Base-by-base conservation (phyloP, 2,329 filamentous ascomycete genomes). In the Arthrobotrys sinensis region DNA sequence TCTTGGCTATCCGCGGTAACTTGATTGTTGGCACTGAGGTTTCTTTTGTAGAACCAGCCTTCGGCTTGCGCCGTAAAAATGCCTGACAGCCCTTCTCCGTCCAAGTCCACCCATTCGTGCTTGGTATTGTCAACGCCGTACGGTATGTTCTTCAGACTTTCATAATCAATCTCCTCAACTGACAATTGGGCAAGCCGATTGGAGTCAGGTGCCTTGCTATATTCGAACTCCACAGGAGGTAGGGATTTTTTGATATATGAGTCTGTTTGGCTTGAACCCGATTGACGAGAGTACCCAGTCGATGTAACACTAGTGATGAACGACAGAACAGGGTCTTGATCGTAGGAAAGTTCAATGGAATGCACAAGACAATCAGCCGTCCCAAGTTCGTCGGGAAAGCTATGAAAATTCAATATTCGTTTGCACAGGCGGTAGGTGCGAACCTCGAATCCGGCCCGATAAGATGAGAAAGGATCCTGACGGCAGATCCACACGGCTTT, bases 321-420 rank as follows among this genome's bases (percentile, higher is more conserved):
- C 32, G 45, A 65, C 19, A 16, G 19, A 38, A 40, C 21, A 12
- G 21, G 46, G 5, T 21, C 28, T 40, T 69, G 6, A 7, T 43
- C 19, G 34, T 69, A 69, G 4, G 4, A 12, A 34, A 69, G 45
- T 4, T 52, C 32, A 6, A n/a, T 34, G 4, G 65, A 57, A 14
- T 19, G 14, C 5, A 72, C 57, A 3, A 72, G 68, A 28, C 45
- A 80, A 52, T 82, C 80, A 8, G 45, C 16, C 24, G 16, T 14
- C 0, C 57, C 76, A 0, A 81, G 66, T 38, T 83, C 73, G 8
- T 81, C 73, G 1, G 79, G 80, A 36, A 85, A 83, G 62, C 83
- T 81, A 75, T 85, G 84, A 62, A 85, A 84, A 81, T 84, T 83
- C 0, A 85, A 80, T 14, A 85, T 62, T 1, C 84, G 69, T 6